phyloP scores from a whole-genome alignment of 495 filamentous ascomycete genomes.

The Hyaloscypha variabilis region DNA sequence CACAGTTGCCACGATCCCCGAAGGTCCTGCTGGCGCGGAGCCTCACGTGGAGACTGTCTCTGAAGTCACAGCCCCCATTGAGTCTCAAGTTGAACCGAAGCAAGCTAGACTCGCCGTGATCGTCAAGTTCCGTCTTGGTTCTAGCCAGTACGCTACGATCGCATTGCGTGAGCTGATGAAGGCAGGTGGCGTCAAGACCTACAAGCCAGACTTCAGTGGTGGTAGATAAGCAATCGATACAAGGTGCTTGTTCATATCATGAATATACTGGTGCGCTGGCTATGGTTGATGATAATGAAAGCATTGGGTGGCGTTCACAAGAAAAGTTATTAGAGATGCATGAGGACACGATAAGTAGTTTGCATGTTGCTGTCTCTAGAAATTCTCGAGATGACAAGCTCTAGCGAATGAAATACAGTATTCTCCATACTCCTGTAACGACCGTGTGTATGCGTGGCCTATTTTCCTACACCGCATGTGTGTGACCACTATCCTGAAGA shows the following conservation, averaged over 20 bases:
- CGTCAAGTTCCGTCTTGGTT: slow-evolving; percentile 80
- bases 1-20: too few species aligned
- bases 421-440: neutral
- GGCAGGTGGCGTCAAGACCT: slow-evolving; percentile 58
- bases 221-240: slow-evolving; percentile 14
- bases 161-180: slow-evolving; percentile 86
- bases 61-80: neutral
- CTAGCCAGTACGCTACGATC: slow-evolving; percentile 93
- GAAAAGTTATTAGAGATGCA: neutral
- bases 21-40: too few species aligned
- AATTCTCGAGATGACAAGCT: neutral
- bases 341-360: neutral
- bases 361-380: neutral
- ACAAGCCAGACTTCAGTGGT: slow-evolving; percentile 64
- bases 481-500: too few species aligned
- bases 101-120: slow-evolving; percentile 69
- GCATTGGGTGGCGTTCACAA: neutral
- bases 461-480: too few species aligned
- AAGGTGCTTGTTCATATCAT: neutral
- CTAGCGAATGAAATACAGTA: neutral
- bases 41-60: neutral
- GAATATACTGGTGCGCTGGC: neutral
- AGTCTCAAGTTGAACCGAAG: neutral
- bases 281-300: neutral
- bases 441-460: neutral